Conservation (phyloP, 331 rosid species). For the Spiraea crenata region DNA sequence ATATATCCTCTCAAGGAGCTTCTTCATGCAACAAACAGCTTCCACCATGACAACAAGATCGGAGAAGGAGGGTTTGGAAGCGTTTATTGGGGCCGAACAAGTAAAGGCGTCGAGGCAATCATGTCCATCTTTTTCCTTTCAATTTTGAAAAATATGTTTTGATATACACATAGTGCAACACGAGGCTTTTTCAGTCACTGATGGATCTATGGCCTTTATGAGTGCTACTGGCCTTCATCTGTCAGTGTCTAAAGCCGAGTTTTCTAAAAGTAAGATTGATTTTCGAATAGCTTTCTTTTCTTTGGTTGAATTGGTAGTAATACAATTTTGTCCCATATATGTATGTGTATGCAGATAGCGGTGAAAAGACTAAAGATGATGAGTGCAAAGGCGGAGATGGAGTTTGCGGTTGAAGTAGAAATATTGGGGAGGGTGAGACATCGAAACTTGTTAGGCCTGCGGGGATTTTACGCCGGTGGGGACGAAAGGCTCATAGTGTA, state of each 20-base stretch:
- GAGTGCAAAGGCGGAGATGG: conserved; percentile 94
- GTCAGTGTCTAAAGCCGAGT: no score
- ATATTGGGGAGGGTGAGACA: conserved; percentile 89
- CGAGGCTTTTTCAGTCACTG: no score
- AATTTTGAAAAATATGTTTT: not conserved
- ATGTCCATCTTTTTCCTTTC: conserved; percentile 1
- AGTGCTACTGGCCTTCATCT: no score
- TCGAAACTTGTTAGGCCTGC: conserved; percentile 68
- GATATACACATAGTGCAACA: no score
- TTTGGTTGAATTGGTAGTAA: not conserved
- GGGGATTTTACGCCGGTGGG: conserved; percentile 89
- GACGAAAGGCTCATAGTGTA: conserved; percentile 86
- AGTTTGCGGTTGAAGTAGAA: conserved; percentile 95
- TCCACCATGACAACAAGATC: conserved; percentile 62
- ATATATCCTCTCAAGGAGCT: conserved; percentile 69
- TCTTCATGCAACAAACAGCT: conserved; percentile 66
- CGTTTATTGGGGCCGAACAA: conserved; percentile 79
- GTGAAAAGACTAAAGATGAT: conserved; percentile 79
- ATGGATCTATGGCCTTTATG: no score
- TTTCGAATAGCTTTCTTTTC: not conserved
- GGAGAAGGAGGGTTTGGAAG: conserved; percentile 89
- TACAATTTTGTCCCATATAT: not conserved
- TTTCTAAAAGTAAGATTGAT: no score
- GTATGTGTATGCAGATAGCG: conserved; percentile 51
- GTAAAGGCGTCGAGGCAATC: conserved; percentile 57